phyloP scores from a whole-genome alignment of 139 green algal species.

The Auxenochlorella pyrenoidosa region DNA sequence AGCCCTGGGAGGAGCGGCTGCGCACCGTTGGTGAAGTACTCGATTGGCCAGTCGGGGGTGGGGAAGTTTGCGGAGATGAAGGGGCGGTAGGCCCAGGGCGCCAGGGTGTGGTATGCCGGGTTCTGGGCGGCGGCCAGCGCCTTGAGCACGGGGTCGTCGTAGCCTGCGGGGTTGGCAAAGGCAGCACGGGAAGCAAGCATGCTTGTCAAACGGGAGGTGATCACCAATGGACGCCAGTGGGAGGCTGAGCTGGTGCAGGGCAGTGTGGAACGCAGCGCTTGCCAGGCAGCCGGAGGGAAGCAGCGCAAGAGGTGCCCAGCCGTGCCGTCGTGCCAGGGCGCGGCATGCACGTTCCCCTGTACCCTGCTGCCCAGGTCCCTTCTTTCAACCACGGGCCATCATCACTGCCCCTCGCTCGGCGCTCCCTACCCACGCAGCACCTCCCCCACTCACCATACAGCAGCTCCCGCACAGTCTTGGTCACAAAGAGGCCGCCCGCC shows the following conservation, averaged over 20 bases:
- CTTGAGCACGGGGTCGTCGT: conserved; percentile 44
- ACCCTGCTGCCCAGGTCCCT: neutral
- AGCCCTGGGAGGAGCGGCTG: too few relatives aligned
- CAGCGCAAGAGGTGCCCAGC: too few relatives aligned
- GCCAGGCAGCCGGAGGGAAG: too few relatives aligned
- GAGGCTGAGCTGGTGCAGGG: too few relatives aligned
- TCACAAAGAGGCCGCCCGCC: conserved; percentile 40
- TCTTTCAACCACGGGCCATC: too few relatives aligned
- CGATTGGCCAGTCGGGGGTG: neutral
- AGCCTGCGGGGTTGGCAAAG: conserved; percentile 8
- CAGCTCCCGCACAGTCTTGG: conserved; percentile 35
- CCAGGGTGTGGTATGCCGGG: neutral
- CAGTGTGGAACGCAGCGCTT: too few relatives aligned
- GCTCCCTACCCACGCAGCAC: neutral
- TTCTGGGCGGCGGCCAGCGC: neutral
- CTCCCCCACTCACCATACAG: conserved; percentile 34
- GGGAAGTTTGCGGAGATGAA: conserved; percentile 10
- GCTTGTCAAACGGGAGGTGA: too few relatives aligned
- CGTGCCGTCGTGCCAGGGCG: too few relatives aligned
- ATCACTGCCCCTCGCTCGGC: neutral
- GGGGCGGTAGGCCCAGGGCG: conserved; percentile 34
- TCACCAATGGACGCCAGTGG: too few relatives aligned
- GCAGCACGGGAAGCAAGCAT: neutral
- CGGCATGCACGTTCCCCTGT: too few relatives aligned
- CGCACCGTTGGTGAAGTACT: conserved; percentile 34